Base-by-base conservation (phyloP, 495 filamentous ascomycete species). In the Daldinia vernicosa region DNA sequence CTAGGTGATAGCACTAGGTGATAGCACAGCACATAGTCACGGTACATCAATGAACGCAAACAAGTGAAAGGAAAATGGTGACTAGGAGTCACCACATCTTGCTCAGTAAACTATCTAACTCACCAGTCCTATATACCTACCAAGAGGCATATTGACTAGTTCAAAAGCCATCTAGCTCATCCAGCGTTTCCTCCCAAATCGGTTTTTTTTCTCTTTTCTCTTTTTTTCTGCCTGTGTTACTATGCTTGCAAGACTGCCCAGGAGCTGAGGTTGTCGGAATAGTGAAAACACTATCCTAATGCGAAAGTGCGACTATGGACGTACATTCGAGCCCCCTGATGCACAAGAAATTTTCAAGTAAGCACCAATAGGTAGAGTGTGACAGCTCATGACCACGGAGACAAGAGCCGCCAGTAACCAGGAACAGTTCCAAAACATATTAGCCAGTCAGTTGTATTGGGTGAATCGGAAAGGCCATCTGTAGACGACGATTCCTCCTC, bases 61-160 rank as follows among this genome's bases (percentile, higher is more conserved):
- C 1, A 17, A 6, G 24, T 72, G 70, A 72, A 76, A 72, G 75
- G 69, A 50, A 76, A 66, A 74, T 59, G 66, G 26, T 65, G 63
- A 22, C 73, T 3, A 15, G 53, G n/a, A 60, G 63, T 47, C 68
- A 71, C 69, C 70, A 59, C 11, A 47, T 47, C 33, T 76, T 76
- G 75, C 73, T 77, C 74, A 69, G 68, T 74, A 65, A 70, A 70
- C 73, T 77, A 77, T 72, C 67, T 74, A 76, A 65, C 60, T 43
- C 61, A 76, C 75, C 19, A 52, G 68, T 67, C 27, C 62, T 45
- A 40, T 53, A 57, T 54, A 50, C 61, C 54, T 55, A 30, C 32
- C 12, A 7, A 22, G 32, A 64, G 53, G 58, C 15, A 65, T 53
- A 53, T 57, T 14, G 24, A 61, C 70, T 59, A 69, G 75, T 76